Conservation (phyloP, 2,329 filamentous ascomycete genomes). For the Scedosporium dehoogii region DNA sequence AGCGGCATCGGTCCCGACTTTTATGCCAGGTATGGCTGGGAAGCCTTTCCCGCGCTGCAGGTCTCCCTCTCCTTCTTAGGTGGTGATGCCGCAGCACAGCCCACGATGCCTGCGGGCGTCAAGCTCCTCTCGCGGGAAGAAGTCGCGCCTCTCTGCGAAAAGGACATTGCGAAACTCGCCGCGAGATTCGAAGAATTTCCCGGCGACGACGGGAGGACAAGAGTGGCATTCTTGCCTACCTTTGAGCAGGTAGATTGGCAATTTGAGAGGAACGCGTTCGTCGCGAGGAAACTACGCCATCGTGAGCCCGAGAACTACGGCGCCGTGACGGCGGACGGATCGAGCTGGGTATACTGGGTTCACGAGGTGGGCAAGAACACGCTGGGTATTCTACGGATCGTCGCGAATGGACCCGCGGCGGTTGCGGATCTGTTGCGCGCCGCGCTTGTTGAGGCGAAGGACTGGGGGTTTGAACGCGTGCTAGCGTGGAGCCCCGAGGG, state of each 20-base stretch:
- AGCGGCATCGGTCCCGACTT: constrained; percentile 22
- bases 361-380: constrained; percentile 20
- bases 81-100: constrained; percentile 10
- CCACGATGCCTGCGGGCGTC: constrained; percentile 12
- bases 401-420: constrained; percentile 11
- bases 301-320: constrained; percentile 11
- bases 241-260: constrained; percentile 21
- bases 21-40: constrained; percentile 25
- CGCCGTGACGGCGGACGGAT: constrained; percentile 16
- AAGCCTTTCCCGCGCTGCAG: constrained; percentile 19
- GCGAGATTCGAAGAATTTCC: constrained; percentile 13
- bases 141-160: constrained; percentile 16
- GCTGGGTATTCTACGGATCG: constrained; percentile 1
- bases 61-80: constrained; percentile 20
- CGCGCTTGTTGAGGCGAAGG: constrained; percentile 19
- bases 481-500: constrained; percentile 23
- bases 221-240: constrained; percentile 23
- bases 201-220: constrained; percentile 15
- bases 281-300: constrained; percentile 14
- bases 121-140: constrained; percentile 15
- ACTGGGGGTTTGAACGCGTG: constrained; percentile 19
- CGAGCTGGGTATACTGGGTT: constrained; percentile 24
- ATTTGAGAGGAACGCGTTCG: constrained; percentile 19
- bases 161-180: constrained; percentile 17
- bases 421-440: constrained; percentile 20